Percentiles rank a stretch among this genome's conserved stretches.
These are phyloP conservation scores for Otatea glauca DNA, from an alignment of 176 grass and related monocot species.

Conservation along the genomic window DNA sequence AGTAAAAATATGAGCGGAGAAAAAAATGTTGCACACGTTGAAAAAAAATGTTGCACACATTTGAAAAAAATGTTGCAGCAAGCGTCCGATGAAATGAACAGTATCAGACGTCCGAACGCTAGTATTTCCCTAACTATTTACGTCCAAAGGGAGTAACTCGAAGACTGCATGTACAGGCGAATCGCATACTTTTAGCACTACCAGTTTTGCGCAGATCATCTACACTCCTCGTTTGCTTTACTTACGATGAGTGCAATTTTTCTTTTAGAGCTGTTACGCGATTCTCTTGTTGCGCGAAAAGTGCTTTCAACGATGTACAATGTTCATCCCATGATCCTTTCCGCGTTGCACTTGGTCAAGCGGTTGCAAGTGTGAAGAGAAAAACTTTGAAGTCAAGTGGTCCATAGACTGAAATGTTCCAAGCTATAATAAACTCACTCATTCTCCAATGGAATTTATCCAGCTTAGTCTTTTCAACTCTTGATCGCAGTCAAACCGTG, in stretches of 20 bases:
- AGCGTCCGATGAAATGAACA: no score
- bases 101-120: no score
- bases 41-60: no score
- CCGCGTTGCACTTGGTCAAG: neutral
- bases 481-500: neutral
- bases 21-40: no score
- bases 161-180: neutral
- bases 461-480: neutral
- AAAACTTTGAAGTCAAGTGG: slow-evolving; percentile 22
- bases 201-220: neutral
- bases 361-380: neutral
- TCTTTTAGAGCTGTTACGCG: neutral
- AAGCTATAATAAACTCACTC: neutral
- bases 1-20: no score
- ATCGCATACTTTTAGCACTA: neutral
- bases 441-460: neutral
- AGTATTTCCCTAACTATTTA: no score
- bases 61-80: no score
- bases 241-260: no score
- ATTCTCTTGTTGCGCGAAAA: neutral
- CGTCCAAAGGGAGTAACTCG: no score
- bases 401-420: neutral
- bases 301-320: neutral
- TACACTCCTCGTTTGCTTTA: neutral
- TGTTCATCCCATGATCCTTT: neutral